Evolutionary conservation across 352 stramenopile species (phyloP).

Genomic region (Phytophthora palmivora): DNA sequence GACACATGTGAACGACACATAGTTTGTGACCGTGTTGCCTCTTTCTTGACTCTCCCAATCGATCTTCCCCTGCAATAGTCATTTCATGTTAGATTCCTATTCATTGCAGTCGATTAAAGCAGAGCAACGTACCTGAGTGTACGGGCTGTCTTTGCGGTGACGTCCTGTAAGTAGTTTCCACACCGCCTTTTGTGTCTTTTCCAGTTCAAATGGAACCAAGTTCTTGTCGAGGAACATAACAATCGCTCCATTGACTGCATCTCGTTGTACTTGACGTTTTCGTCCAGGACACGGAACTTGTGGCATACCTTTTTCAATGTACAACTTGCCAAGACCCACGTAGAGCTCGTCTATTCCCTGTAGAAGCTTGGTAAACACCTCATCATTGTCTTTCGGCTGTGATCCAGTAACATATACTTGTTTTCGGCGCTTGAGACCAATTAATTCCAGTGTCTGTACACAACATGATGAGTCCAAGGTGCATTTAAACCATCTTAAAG

Average conservation of each 20-base stretch:
- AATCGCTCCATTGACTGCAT: slow-evolving; percentile 23
- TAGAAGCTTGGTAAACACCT: slow-evolving; percentile 31
- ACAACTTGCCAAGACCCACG: slow-evolving; percentile 25
- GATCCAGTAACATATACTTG: slow-evolving; percentile 12
- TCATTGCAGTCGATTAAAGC: not conserved
- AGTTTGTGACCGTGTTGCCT: slow-evolving; percentile 27
- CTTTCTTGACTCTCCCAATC: slow-evolving; percentile 28
- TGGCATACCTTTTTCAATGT: slow-evolving; percentile 22
- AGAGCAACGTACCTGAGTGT: slow-evolving; percentile 12
- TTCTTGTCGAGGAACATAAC: slow-evolving; percentile 38
- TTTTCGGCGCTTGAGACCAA: slow-evolving; percentile 34
- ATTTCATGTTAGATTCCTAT: no score
- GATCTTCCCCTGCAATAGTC: slow-evolving; percentile 12
- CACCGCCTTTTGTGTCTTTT: slow-evolving; percentile 29
- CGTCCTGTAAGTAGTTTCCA: slow-evolving; percentile 34
- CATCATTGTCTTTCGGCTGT: slow-evolving; percentile 23
- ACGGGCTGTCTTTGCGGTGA: slow-evolving; percentile 27
- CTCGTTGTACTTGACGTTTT: slow-evolving; percentile 18
- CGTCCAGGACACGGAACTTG: slow-evolving; percentile 26
- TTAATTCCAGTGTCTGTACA: slow-evolving; percentile 28
- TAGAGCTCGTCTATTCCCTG: slow-evolving; percentile 35
- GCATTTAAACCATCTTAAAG: not conserved
- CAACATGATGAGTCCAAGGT: not conserved
- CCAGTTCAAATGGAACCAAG: slow-evolving; percentile 35
- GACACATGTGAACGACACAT: slow-evolving; percentile 33